Evolutionary conservation across 2,329 filamentous ascomycete species (phyloP).

Genomic region (Penicillium oxalicum): DNA sequence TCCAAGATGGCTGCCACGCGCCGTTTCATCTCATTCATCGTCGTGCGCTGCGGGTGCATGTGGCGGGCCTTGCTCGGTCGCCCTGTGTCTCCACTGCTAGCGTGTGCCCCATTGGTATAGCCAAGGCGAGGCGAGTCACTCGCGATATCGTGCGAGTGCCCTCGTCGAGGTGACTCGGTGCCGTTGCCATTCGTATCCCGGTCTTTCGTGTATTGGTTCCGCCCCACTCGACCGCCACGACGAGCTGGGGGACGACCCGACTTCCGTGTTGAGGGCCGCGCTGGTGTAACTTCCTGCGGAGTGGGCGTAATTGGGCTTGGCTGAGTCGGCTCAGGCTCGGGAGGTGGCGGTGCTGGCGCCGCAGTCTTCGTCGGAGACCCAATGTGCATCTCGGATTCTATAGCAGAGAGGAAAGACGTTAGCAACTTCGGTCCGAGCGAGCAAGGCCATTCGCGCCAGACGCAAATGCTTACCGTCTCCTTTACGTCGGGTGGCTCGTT

Average conservation of each 20-base stretch:
- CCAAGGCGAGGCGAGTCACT: slow-evolving; percentile 35
- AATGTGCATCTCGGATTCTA: slow-evolving; percentile 67
- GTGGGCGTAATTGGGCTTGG: slow-evolving; percentile 40
- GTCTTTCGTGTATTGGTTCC: slow-evolving; percentile 79
- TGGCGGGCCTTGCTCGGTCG: slow-evolving; percentile 57
- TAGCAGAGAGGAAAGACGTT: slow-evolving; percentile 27
- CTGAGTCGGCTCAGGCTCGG: slow-evolving; percentile 36
- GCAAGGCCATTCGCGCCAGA: neutral
- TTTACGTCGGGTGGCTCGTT: slow-evolving; percentile 71
- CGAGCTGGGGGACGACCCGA: slow-evolving; percentile 59
- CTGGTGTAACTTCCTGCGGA: slow-evolving; percentile 32
- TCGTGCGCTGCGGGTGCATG: slow-evolving; percentile 55
- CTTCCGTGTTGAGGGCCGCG: slow-evolving; percentile 51
- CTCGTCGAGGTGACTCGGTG: slow-evolving; percentile 37
- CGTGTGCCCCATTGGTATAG: slow-evolving; percentile 40
- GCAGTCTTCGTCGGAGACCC: slow-evolving; percentile 46
- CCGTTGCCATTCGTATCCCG: slow-evolving; percentile 56
- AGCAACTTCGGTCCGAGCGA: neutral
- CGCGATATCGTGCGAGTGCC: slow-evolving; percentile 36
- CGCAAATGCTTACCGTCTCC: slow-evolving; percentile 59
- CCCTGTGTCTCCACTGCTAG: slow-evolving; percentile 53
- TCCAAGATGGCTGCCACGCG: slow-evolving; percentile 79
- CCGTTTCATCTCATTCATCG: slow-evolving; percentile 81
- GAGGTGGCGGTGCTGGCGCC: slow-evolving; percentile 22
- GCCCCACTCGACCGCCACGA: slow-evolving; percentile 58